Base-by-base conservation (phyloP, 1,284 basidiomycete genomes). In the Blastosporella zonata region DNA sequence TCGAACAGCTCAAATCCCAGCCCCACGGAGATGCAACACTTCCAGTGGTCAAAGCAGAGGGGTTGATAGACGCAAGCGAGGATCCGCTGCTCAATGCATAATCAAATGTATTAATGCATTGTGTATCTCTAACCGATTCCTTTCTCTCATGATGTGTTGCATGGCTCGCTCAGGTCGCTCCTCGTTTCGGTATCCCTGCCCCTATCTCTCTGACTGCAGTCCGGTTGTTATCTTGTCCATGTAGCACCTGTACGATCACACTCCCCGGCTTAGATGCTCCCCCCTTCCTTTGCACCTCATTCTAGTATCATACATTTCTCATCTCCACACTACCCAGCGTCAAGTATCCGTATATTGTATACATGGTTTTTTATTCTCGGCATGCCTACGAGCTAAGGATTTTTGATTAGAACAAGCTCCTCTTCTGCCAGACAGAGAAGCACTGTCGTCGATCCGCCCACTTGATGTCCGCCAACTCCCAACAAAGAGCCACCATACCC, bases 341-440 rank as follows among this genome's bases (percentile, higher is more conserved):
- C 40, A 44, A 21, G 51, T 54, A 55, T 33, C 34, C 38, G 47
- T 39, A 42, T 49, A 49, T 47, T 45, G 36, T 52, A 53, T 53
- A 50, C 47, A 59, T 49, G 43, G 13, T 35, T 50, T 50, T 20
- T 43, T 31, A 33, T 27, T 43, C 27, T 31, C 12, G 8, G 21
- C 40, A 17, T n/a, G n/a, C n/a, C n/a, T n/a, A n/a, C 40, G 28
- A n/a, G 31, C 23, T 53, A 55, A 3, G 39, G 42, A 51, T 58
- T 58, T 46, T 67, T 72, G 49, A 93, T 66, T 45, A 93, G 65
- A 5, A 91, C 75, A 34, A 95, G 59, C 61, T 87, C 80, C 22
- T 74, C 78, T 67, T 97, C 93, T 50, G 88, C 90, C 42, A 97
- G 68, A 49, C 86, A 90, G 1, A 90, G 63, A 2, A 94, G 66